Conservation (phyloP, 768 basidiomycete species). For the Trametes maxima region DNA sequence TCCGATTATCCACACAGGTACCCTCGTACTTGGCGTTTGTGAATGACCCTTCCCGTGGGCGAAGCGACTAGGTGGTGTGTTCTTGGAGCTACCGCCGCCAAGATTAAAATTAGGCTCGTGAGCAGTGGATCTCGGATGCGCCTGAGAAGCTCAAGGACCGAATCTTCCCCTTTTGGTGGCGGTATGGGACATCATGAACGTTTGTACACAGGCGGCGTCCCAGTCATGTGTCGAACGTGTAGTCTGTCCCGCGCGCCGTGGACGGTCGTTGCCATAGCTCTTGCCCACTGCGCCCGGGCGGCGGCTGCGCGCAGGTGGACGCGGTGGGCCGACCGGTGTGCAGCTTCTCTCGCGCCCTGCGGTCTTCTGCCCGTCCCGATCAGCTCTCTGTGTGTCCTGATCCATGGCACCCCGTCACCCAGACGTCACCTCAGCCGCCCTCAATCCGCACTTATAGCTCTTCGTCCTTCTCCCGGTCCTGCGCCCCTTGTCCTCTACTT, state of each 20-base stretch:
- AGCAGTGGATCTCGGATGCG: not conserved
- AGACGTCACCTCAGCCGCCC: not conserved
- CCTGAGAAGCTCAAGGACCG: slow-evolving; percentile 13
- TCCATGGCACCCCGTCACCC: slow-evolving; percentile 1
- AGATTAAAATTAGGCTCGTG: not conserved
- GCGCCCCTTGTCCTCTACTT: not conserved
- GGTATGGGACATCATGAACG: slow-evolving; percentile 1
- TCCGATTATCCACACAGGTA: not conserved
- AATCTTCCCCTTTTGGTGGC: not conserved
- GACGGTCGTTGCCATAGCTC: not conserved
- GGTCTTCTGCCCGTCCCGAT: not conserved
- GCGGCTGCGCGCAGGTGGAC: no score
- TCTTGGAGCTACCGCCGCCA: not conserved
- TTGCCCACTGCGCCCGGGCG: not conserved
- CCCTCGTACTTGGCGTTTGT: not conserved
- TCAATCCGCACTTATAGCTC: not conserved
- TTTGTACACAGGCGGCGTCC: not conserved
- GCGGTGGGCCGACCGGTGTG: not conserved
- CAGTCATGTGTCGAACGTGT: slow-evolving; percentile 16
- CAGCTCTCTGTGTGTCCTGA: not conserved
- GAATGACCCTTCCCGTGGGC: no score
- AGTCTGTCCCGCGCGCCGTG: not conserved
- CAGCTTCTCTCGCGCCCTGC: not conserved
- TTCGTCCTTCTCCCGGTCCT: not conserved
- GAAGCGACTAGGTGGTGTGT: not conserved